Evolutionary conservation across 306 rosid species (phyloP).

Genomic region (Albizia julibrissin): DNA sequence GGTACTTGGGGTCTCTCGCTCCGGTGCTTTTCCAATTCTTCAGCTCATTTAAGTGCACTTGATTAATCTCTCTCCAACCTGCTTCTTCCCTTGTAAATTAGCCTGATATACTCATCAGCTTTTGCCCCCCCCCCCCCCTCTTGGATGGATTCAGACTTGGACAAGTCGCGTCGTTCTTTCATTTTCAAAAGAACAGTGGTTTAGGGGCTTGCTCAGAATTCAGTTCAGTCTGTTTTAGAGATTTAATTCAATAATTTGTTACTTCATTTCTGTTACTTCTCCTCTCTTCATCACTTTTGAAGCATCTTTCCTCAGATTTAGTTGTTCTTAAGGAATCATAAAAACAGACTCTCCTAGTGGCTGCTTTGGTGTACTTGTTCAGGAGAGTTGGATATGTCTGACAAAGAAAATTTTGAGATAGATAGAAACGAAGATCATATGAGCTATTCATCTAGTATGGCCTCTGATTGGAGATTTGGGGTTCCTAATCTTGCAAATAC

Average conservation of each 20-base stretch:
- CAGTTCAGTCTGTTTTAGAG: neutral
- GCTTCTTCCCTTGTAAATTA: slow-evolving; percentile 7
- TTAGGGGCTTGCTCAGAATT: slow-evolving; percentile 29
- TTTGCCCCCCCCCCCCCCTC: neutral
- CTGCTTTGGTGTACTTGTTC: slow-evolving; percentile 35
- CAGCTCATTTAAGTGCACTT: slow-evolving; percentile 38
- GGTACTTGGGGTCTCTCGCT: slow-evolving; percentile 45
- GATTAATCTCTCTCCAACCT: slow-evolving; percentile 27
- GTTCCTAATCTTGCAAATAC: slow-evolving; percentile 57
- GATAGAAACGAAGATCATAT: slow-evolving; percentile 70
- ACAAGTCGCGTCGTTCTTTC: slow-evolving; percentile 33
- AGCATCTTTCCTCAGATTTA: slow-evolving; percentile 31
- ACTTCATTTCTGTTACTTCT: slow-evolving; percentile 22
- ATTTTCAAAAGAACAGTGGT: slow-evolving; percentile 19
- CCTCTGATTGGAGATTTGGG: slow-evolving; percentile 79
- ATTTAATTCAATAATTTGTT: neutral
- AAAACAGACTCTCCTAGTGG: slow-evolving; percentile 34
- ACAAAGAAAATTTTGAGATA: slow-evolving; percentile 65
- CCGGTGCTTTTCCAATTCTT: slow-evolving; percentile 36
- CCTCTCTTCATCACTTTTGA: slow-evolving; percentile 35
- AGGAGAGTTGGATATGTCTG: slow-evolving; percentile 72
- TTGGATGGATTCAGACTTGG: slow-evolving; percentile 15
- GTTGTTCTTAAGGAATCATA: slow-evolving; percentile 26
- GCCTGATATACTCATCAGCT: slow-evolving; percentile 4
- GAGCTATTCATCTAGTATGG: slow-evolving; percentile 59